These are phyloP conservation scores for Amanita fuliginea DNA, from an alignment of 768 basidiomycete species.

Conservation along the genomic window DNA sequence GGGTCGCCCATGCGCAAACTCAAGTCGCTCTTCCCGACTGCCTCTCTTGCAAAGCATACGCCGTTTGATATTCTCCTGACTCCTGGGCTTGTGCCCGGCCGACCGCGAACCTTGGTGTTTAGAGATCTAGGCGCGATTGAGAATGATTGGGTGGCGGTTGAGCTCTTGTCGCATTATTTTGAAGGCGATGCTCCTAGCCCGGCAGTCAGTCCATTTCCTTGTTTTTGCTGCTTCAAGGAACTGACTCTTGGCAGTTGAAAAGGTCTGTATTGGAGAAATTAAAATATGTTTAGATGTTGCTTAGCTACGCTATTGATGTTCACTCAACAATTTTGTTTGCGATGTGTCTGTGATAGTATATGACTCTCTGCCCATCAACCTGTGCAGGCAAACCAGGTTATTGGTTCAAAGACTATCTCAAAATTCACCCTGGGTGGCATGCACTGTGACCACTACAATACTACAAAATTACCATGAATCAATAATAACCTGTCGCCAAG, in stretches of 20 bases:
- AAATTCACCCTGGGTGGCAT: conserved; percentile 25
- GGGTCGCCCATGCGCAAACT: conserved; percentile 60
- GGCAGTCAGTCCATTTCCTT: conserved; percentile 32
- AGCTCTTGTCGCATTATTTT: conserved; percentile 69
- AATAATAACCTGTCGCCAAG: conserved; percentile 11
- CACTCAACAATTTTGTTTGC: too few relatives aligned
- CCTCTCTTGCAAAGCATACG: conserved; percentile 52
- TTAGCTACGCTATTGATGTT: too few relatives aligned
- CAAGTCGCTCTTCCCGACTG: conserved; percentile 67
- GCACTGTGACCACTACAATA: too few relatives aligned
- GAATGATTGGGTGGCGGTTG: conserved; percentile 62
- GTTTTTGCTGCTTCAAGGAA: neutral
- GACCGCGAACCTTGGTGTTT: conserved; percentile 47
- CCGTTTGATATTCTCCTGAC: conserved; percentile 62
- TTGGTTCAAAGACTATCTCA: conserved; percentile 34
- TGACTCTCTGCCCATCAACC: conserved; percentile 35
- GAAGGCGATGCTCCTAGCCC: conserved; percentile 63
- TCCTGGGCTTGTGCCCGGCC: conserved; percentile 39
- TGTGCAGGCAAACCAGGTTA: conserved; percentile 38
- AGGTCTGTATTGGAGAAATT: conserved; percentile 33
- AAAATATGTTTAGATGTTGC: conserved; percentile 20
- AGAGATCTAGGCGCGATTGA: conserved; percentile 66
- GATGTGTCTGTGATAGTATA: neutral
- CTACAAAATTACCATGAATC: too few relatives aligned
- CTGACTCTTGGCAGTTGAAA: conserved; percentile 26